phyloP scores from a whole-genome alignment of 257 asterid species.

The Mitragyna speciosa region DNA sequence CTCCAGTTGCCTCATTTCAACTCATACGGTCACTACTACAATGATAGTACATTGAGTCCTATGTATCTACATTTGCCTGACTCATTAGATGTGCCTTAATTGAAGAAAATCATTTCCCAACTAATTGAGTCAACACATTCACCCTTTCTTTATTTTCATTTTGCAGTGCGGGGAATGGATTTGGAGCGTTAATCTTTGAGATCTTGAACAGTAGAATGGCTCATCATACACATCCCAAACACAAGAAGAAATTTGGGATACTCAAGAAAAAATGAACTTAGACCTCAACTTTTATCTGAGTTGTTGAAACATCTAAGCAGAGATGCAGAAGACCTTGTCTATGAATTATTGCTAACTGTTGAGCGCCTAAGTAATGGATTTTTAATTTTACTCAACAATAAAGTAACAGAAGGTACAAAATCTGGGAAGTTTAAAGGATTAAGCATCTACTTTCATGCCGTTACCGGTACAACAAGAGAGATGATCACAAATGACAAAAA shows the following conservation, averaged over 20 bases:
- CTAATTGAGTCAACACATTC: slow-evolving; percentile 10
- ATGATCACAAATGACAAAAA: slow-evolving; percentile 6
- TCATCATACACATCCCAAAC: background rate
- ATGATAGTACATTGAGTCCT: slow-evolving; percentile 14
- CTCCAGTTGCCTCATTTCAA: slow-evolving; percentile 14
- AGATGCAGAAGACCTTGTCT: background rate
- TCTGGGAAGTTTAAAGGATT: background rate
- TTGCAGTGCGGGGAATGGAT: background rate
- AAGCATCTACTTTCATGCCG: background rate
- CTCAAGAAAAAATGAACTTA: background rate
- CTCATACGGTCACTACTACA: slow-evolving; percentile 12
- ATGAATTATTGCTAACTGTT: background rate
- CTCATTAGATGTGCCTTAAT: slow-evolving; percentile 17
- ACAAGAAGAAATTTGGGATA: background rate
- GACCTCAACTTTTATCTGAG: background rate
- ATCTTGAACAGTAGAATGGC: background rate
- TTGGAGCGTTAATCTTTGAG: background rate
- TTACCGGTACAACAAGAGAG: background rate
- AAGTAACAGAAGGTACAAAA: background rate
- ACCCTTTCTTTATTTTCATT: background rate
- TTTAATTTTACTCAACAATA: background rate
- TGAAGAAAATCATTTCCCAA: slow-evolving; percentile 9
- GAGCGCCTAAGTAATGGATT: background rate
- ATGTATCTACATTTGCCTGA: background rate
- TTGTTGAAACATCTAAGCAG: background rate